These are phyloP conservation scores for Yamadazyma ubonensis DNA, from an alignment of 805 yeast species.

Conservation along the genomic window DNA sequence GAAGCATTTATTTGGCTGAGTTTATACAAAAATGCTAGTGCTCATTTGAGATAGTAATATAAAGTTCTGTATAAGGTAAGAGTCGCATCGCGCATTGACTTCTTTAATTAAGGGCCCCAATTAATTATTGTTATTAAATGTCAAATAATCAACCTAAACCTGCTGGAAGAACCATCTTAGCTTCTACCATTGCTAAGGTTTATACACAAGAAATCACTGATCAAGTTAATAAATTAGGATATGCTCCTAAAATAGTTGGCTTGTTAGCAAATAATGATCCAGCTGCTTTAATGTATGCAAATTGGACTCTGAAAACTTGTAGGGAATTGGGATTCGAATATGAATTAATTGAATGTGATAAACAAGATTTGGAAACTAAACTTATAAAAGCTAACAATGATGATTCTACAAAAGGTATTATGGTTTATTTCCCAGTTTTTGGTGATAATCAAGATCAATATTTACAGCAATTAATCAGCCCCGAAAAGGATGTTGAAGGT, in stretches of 20 bases:
- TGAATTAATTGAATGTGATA: constrained; percentile 69
- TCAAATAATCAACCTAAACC: constrained; percentile 23
- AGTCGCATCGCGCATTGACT: constrained; percentile 14
- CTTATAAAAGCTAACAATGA: constrained; percentile 82
- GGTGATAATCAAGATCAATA: constrained; percentile 95
- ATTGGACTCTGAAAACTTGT: constrained; percentile 92
- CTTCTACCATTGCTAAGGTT: constrained; percentile 82
- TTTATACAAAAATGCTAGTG: constrained; percentile 83
- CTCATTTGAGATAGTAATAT: constrained; percentile 52
- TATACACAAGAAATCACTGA: constrained; percentile 68
- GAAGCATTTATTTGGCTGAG: constrained; percentile 98
- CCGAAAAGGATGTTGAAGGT: constrained; percentile 95
- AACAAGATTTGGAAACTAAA: constrained; percentile 82
- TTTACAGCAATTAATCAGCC: constrained; percentile 87
- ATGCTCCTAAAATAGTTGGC: constrained; percentile 81
- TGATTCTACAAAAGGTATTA: constrained; percentile 78
- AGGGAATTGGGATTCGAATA: constrained; percentile 82
- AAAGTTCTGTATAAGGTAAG: constrained; percentile 1
- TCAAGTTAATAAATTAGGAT: constrained; percentile 51
- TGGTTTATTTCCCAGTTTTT: constrained; percentile 97
- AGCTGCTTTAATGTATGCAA: constrained; percentile 92
- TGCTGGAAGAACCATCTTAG: constrained; percentile 80
- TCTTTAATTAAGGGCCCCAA: constrained; percentile 10
- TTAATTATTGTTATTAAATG: constrained; percentile 3
- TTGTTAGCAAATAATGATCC: constrained; percentile 91